Conservation (phyloP, 1,284 basidiomycete genomes). For the Amylostereum areolatum region DNA sequence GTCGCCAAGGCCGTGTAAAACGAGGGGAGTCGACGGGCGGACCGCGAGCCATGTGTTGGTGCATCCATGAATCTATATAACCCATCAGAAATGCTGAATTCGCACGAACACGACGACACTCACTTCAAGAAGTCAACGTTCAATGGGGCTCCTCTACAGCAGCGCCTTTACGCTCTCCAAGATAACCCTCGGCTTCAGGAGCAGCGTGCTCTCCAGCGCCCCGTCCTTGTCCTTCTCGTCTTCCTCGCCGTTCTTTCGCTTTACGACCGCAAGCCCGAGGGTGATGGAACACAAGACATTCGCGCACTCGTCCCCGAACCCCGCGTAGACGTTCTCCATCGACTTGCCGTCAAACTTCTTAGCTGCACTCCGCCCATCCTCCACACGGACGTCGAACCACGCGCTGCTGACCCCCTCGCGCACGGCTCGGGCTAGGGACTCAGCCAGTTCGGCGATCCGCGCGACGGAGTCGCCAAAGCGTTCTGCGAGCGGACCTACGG, state of each 20-base stretch:
- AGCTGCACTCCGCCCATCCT: conserved; percentile 7
- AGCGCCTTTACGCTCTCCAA: conserved; percentile 28
- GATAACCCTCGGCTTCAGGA: conserved; percentile 31
- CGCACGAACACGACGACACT: too few relatives aligned
- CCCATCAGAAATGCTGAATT: too few relatives aligned
- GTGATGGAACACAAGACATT: conserved; percentile 32
- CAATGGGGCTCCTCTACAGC: conserved; percentile 15
- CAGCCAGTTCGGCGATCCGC: conserved; percentile 23
- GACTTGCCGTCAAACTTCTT: conserved; percentile 21
- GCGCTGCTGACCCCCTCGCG: conserved; percentile 29
- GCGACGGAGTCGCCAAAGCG: conserved; percentile 23
- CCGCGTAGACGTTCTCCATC: conserved; percentile 31
- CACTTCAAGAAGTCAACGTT: not conserved
- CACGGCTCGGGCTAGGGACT: conserved; percentile 23
- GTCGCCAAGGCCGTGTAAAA: too few relatives aligned
- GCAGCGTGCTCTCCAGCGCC: conserved; percentile 19
- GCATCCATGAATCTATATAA: too few relatives aligned
- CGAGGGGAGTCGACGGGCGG: too few relatives aligned
- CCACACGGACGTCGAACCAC: conserved; percentile 25
- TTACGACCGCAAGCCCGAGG: conserved; percentile 25
- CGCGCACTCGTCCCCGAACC: conserved; percentile 17
- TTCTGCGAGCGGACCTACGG: conserved; percentile 23
- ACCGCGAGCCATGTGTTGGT: too few relatives aligned
- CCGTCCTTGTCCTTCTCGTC: conserved; percentile 7
- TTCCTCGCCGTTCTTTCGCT: conserved; percentile 8